Evolutionary conservation across 345 rosid species (phyloP).

Genomic region (Adansonia digitata): DNA sequence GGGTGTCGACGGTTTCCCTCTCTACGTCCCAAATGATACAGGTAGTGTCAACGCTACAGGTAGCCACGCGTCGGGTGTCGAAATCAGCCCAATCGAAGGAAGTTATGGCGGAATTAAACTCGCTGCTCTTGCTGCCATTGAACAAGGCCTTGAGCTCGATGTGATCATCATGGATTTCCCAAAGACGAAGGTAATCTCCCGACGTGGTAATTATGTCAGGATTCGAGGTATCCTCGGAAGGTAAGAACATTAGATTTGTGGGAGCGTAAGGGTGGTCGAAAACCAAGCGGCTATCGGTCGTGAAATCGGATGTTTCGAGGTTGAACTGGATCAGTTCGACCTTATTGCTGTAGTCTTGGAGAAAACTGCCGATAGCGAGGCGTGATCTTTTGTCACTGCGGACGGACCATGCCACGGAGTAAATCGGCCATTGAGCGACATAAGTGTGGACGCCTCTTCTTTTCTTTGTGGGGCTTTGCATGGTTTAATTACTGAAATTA

Average conservation of each 20-base stretch:
- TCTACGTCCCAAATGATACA: conserved; percentile 57
- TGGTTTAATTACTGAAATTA: conserved; percentile 14
- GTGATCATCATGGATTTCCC: conserved; percentile 48
- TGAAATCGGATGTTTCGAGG: conserved; percentile 30
- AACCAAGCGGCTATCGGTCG: conserved; percentile 36
- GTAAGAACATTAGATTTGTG: conserved; percentile 54
- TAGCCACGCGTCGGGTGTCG: conserved; percentile 36
- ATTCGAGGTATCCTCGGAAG: conserved; percentile 33
- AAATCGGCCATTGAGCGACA: conserved; percentile 49
- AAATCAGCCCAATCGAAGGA: conserved; percentile 65
- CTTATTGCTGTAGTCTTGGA: conserved; percentile 49
- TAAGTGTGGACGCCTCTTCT: conserved; percentile 38
- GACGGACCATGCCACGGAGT: conserved; percentile 47
- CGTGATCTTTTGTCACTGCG: conserved; percentile 35
- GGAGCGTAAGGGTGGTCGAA: conserved; percentile 64
- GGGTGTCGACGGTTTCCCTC: conserved; percentile 36
- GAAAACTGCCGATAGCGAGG: conserved; percentile 53
- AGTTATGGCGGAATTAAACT: conserved; percentile 45
- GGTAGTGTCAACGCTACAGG: conserved; percentile 45
- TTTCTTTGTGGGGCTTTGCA: conserved; percentile 36
- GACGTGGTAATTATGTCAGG: conserved; percentile 49
- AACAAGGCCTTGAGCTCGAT: conserved; percentile 41
- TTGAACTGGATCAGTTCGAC: conserved; percentile 49
- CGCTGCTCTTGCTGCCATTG: conserved; percentile 37
- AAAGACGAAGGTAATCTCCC: conserved; percentile 51